Conservation (phyloP, 441 rosid species). For the Euphorbia celastroides region DNA sequence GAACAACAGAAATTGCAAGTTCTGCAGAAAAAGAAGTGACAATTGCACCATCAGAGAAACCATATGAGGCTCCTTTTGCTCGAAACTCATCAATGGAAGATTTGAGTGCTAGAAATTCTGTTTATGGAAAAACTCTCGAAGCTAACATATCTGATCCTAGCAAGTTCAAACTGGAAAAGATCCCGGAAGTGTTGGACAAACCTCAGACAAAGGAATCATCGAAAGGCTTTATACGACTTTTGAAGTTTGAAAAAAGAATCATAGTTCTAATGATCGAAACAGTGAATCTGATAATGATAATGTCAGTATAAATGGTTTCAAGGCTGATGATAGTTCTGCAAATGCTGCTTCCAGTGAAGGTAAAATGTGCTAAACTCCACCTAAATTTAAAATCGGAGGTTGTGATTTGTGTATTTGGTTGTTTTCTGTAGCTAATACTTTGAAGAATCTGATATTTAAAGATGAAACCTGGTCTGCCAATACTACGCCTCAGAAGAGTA, state of each 20-base stretch:
- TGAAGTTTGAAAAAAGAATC: conserved; percentile 81
- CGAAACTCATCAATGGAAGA: conserved; percentile 77
- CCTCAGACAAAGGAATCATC: conserved; percentile 62
- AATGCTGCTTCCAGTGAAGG: conserved; percentile 62
- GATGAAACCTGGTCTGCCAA: conserved; percentile 62
- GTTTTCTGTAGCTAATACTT: conserved; percentile 51
- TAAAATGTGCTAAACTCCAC: conserved; percentile 21
- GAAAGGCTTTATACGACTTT: conserved; percentile 68
- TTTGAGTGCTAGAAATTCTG: conserved; percentile 50
- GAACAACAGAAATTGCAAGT: conserved; percentile 34
- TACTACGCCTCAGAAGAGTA: conserved; percentile 63
- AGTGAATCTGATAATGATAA: no score
- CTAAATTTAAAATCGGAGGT: not conserved
- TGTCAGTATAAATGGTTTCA: conserved; percentile 28
- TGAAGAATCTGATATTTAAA: conserved; percentile 84
- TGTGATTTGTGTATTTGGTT: conserved; percentile 26
- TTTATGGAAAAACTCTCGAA: conserved; percentile 54
- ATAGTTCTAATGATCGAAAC: conserved; percentile 30
- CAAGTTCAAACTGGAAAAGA: conserved; percentile 47
- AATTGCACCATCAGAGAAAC: conserved; percentile 29
- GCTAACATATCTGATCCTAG: conserved; percentile 41
- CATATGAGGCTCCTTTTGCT: conserved; percentile 70
- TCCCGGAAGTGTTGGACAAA: conserved; percentile 57
- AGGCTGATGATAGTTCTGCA: conserved; percentile 42
- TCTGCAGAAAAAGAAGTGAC: conserved; percentile 37